Base-by-base conservation (phyloP, 1,284 basidiomycete species). In the Fomitiporia mediterranea region DNA sequence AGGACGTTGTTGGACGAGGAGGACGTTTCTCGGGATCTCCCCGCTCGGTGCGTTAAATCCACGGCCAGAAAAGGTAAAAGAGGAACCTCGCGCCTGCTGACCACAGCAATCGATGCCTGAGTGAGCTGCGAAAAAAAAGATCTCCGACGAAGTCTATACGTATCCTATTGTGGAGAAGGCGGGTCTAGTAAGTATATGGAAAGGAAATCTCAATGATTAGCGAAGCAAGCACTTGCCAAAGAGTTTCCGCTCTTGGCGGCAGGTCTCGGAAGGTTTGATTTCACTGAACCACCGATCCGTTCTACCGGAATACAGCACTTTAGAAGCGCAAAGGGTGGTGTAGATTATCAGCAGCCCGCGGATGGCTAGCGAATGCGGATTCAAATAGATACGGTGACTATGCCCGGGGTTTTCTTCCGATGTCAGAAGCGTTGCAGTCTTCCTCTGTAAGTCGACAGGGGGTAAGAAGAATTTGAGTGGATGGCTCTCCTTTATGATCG, bases 111-210 rank as follows among this genome's bases (percentile, higher is more conserved):
- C n/a, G 19, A 52, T 42, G 23, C 38, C 44, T 17, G 42, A 47
- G 35, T 32, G 47, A 27, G 46, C 34, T 39, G 53, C 38, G 51
- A n/a, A 49, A 49, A 54, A 28, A 28, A 48, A 49, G 53, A 55
- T 55, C 46, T 55, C 53, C 46, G 53, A 55, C 35, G 27, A 55
- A 49, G 28, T 49, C 9, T 47, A 49, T 49, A 48, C 40, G 43
- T n/a, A n/a, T n/a, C n/a, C n/a, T n/a, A 47, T 48, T 43, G 56
- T 57, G 51, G 56, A 52, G 56, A 57, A 38, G 30, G 51, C 37
- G 44, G 56, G 50, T 40, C 38, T 53, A 52, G 27, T 48, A 46
- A 53, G 44, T 48, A 51, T 47, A 38, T 46, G 50, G 44, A 40
- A 55, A 53, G 51, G 51, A 48, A 39, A 27, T 53, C 44, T 48